Evolutionary conservation across 345 rosid genomes (phyloP).

Genomic region (Sisymbrium altissimum): DNA sequence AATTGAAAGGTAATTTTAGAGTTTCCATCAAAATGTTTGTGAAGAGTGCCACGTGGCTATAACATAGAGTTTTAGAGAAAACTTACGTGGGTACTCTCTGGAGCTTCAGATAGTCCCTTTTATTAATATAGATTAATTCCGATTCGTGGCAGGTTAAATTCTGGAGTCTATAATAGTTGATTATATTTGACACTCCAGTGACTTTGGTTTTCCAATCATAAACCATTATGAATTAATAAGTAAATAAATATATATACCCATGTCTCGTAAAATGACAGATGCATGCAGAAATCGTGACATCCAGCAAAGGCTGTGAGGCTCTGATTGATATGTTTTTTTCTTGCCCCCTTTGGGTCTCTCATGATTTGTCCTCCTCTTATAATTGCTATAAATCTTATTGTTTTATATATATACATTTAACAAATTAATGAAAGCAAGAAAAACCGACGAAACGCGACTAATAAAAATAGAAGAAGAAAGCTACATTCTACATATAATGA

Average conservation of each 20-base stretch:
- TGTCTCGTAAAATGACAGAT: constrained; percentile 14
- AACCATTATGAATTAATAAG: background rate
- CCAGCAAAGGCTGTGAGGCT: constrained; percentile 23
- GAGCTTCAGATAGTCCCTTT: too few relatives aligned
- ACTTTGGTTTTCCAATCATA: background rate
- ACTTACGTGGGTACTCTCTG: too few relatives aligned
- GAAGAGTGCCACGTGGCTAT: too few relatives aligned
- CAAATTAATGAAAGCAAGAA: background rate
- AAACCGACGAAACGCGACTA: too few relatives aligned
- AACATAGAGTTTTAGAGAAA: too few relatives aligned
- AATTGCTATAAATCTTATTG: too few relatives aligned
- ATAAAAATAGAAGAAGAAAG: background rate
- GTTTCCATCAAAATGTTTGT: too few relatives aligned
- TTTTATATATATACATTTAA: background rate
- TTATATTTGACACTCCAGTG: background rate
- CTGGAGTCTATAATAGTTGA: background rate
- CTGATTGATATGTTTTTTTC: constrained; percentile 22
- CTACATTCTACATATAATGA: background rate
- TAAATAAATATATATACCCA: background rate
- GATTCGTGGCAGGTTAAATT: too few relatives aligned
- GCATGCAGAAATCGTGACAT: constrained; percentile 18
- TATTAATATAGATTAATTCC: too few relatives aligned
- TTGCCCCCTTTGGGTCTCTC: constrained; percentile 14
- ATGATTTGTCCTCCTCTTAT: background rate
- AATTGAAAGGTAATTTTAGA: too few relatives aligned